A percentile compares a stretch with the other conserved stretches of the same genome.
These are phyloP conservation scores for Leishmania braziliensis DNA, from an alignment of 208 protist genomes.

Conservation along the genomic window DNA sequence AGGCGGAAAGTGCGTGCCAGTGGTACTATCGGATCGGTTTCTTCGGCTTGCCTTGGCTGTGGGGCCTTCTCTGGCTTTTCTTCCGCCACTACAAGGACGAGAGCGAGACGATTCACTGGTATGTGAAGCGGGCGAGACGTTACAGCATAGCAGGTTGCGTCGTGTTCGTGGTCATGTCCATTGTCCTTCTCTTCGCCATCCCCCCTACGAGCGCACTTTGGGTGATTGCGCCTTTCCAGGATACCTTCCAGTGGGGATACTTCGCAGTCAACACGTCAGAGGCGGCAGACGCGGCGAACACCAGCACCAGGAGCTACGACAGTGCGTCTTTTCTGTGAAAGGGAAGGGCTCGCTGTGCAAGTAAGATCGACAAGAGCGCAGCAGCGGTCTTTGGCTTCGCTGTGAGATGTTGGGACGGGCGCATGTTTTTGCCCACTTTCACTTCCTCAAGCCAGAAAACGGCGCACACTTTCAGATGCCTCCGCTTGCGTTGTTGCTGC, in stretches of 20 bases:
- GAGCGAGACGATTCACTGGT: constrained; percentile 35
- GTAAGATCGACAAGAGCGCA: background rate
- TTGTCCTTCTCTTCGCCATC: constrained; percentile 9
- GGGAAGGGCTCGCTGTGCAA: background rate
- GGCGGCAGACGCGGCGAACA: background rate
- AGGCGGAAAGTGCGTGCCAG: constrained; percentile 23
- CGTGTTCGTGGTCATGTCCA: constrained; percentile 10
- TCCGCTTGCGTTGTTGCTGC: background rate
- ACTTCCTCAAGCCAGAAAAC: background rate
- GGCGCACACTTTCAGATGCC: background rate
- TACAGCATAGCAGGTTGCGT: constrained; percentile 2
- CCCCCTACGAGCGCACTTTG: constrained; percentile 26
- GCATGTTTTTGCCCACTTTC: background rate
- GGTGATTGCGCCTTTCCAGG: constrained; percentile 35
- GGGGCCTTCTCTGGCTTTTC: constrained; percentile 29
- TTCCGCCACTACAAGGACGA: constrained; percentile 30
- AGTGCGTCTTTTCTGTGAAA: background rate
- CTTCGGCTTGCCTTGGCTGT: constrained; percentile 34
- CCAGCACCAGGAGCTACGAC: background rate
- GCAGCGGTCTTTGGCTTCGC: background rate
- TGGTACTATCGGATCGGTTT: constrained; percentile 38
- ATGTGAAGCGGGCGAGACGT: constrained; percentile 19
- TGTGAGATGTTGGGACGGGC: background rate
- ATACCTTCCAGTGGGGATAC: constrained; percentile 33
- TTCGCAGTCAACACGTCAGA: constrained; percentile 31